These are phyloP conservation scores for Pichia membranifaciens DNA, from an alignment of 805 yeast genomes.

Conservation along the genomic window DNA sequence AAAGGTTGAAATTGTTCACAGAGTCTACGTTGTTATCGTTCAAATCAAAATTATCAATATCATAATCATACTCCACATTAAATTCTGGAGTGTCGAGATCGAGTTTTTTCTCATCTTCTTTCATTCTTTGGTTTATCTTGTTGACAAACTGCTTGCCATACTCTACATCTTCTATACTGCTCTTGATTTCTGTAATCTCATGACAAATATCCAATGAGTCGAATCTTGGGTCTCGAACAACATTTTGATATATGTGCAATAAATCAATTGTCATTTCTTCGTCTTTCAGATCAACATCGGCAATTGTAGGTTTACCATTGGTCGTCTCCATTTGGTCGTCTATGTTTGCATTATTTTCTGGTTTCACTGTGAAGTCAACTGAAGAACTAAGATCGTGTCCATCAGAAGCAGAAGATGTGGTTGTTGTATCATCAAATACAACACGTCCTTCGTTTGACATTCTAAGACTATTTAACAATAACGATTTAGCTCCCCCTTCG, in stretches of 20 bases:
- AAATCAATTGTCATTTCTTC: not conserved
- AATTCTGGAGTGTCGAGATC: slow-evolving; percentile 1
- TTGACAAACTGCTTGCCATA: slow-evolving; percentile 6
- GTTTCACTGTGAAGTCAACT: not conserved
- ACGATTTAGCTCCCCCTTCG: slow-evolving; percentile 75
- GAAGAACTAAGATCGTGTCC: not conserved
- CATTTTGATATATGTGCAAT: not conserved
- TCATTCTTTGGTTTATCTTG: slow-evolving; percentile 5
- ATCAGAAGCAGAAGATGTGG: not conserved
- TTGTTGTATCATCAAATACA: slow-evolving; percentile 55
- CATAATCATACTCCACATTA: slow-evolving; percentile 10
- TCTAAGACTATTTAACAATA: slow-evolving; percentile 54
- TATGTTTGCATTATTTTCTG: not conserved
- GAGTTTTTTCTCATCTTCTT: not conserved
- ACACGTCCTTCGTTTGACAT: slow-evolving; percentile 50
- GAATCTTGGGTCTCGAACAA: not conserved
- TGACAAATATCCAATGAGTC: slow-evolving; percentile 1
- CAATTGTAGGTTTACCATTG: not conserved
- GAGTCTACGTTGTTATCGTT: not conserved
- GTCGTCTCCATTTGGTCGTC: not conserved
- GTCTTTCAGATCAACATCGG: not conserved
- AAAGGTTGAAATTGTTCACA: not conserved
- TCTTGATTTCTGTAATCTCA: slow-evolving; percentile 9
- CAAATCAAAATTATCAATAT: slow-evolving; percentile 11
- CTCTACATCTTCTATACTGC: slow-evolving; percentile 6